These are phyloP conservation scores for Ceratocystis huliohia DNA, from an alignment of 2,329 filamentous ascomycete genomes.

Conservation along the genomic window DNA sequence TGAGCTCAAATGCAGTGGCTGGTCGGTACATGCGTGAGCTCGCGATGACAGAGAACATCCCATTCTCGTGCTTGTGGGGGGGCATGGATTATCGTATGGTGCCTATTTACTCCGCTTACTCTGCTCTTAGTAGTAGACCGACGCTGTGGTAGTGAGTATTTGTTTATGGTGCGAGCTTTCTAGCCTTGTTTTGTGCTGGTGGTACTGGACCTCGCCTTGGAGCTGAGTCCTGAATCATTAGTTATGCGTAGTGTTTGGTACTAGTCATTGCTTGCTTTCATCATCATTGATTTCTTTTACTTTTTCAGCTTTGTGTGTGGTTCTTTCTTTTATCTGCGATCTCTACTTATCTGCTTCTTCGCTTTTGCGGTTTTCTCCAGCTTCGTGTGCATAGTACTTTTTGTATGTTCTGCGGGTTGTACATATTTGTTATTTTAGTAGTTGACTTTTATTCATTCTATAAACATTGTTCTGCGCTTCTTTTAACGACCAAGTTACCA, in stretches of 20 bases:
- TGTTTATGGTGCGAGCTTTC: not conserved
- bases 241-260: too few relatives aligned
- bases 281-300: not conserved
- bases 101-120: not conserved
- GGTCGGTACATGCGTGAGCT: conserved; percentile 5
- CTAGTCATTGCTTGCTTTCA: too few relatives aligned
- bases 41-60: not conserved
- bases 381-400: too few relatives aligned
- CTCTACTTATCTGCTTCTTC: too few relatives aligned
- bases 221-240: not conserved
- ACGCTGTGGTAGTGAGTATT: not conserved
- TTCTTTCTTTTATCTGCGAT: not conserved
- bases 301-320: not conserved
- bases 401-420: not conserved
- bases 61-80: not conserved
- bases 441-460: conserved; percentile 1
- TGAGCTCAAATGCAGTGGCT: not conserved
- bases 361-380: too few relatives aligned
- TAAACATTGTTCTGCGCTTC: conserved; percentile 2
- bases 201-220: not conserved
- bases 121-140: too few relatives aligned
- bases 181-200: not conserved
- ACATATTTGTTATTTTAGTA: not conserved
- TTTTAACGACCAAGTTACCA: not conserved
- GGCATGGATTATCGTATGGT: not conserved